Percentiles rank a stretch among this genome's conserved stretches.
Conservation (phyloP, 306 rosid species). For the Hippophae rhamnoides region DNA sequence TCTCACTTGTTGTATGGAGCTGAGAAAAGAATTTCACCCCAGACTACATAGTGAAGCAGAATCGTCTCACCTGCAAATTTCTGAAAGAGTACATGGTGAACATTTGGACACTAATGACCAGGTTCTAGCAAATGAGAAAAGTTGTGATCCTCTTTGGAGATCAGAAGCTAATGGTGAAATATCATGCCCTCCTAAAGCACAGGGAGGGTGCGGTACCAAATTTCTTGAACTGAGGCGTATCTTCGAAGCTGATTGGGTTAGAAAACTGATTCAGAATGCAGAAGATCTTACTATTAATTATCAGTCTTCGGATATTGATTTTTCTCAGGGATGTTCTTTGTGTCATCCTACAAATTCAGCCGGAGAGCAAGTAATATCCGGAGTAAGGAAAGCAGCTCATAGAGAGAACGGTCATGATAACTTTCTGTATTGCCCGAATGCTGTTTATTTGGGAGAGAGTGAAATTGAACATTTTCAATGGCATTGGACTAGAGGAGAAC, state of each 20-base stretch:
- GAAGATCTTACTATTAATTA: conserved; percentile 35
- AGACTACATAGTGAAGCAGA: conserved; percentile 25
- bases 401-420: conserved; percentile 39
- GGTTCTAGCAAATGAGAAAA: conserved; percentile 11
- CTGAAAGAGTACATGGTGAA: conserved; percentile 16
- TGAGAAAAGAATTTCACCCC: conserved; percentile 34
- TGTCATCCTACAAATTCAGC: conserved; percentile 26
- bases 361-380: conserved; percentile 17
- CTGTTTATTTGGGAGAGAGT: conserved; percentile 23
- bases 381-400: conserved; percentile 41
- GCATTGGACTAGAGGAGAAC: conserved; percentile 60
- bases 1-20: conserved; percentile 51
- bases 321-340: conserved; percentile 29
- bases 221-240: conserved; percentile 36
- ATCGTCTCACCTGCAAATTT: conserved; percentile 25
- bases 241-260: conserved; percentile 44
- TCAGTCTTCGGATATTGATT: conserved; percentile 32
- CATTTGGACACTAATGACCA: conserved; percentile 11
- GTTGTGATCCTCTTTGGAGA: conserved; percentile 32
- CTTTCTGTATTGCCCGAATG: conserved; percentile 48
- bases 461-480: conserved; percentile 47
- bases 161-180: conserved; percentile 39
- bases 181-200: conserved; percentile 46
- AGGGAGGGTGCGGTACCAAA: conserved; percentile 47
- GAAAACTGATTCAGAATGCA: conserved; percentile 27